Evolutionary conservation across 1,139 yeast genomes (phyloP), one percentile per base, ranked within the genome.

Genomic region (Nakaseomyces delphensis): DNA sequence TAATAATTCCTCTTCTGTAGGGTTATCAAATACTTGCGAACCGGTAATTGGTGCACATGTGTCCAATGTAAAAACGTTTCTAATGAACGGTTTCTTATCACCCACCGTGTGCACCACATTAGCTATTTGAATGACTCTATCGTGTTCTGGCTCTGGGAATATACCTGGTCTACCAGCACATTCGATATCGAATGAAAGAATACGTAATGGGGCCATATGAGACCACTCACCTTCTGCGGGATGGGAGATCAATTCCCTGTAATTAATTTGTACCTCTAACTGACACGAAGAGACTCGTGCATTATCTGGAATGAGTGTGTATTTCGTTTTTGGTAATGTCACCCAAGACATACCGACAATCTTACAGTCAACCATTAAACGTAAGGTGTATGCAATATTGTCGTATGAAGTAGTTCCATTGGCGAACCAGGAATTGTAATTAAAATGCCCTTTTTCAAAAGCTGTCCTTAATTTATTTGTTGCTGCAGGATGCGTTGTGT

Each of bases 321-420:
- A 93, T 52, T 76, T 82, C 0, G 79, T 78, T 44, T 72, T 76
- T 0, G 97, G 97, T 19, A 91, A 70, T 0, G 96, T 84, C 36
- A 93, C 71, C 99, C 99, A 93, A 20, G 95, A 83, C 98, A 93
- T 91, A 38, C 99, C 99, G 0, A 91, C 83, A 47, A 84, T 81
- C 42, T 81, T 76, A 62, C 95, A 81, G 64, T 93, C 99, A 41
- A 91, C 78, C 95, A 93, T 87, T 60, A 89, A 69, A 52, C 98
- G 71, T 48, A 93, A 64, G 39, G 86, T 71, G 60, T 83, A 93
- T 45, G 87, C 86, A 49, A 93, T 78, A 59, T 91, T 93, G 62
- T 93, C 99, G 59, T 81, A 93, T 0, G 96, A 77, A 50, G 82
- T 78, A 36, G 76, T 68, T 23, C 73, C 72, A 36, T 75, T 74